phyloP scores from a whole-genome alignment of 2,329 filamentous ascomycete species.

The Colletotrichum chlorophyti region DNA sequence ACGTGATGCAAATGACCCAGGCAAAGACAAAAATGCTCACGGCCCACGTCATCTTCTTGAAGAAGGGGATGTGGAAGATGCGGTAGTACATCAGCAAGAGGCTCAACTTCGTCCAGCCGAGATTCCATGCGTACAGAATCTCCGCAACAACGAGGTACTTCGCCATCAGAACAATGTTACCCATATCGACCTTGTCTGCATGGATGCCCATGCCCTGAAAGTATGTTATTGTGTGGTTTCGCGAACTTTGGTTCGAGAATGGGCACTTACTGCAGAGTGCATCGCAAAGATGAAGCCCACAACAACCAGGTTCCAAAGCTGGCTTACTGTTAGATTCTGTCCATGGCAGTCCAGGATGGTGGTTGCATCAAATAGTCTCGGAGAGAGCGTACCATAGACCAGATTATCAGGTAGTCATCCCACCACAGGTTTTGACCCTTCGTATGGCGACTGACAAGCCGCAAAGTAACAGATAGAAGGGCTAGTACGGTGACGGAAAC shows the following conservation, averaged over 20 bases:
- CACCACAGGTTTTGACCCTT: slow-evolving; percentile 54
- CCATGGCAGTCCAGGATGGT: no score
- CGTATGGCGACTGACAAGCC: slow-evolving; percentile 48
- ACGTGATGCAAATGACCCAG: slow-evolving; percentile 56
- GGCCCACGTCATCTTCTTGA: slow-evolving; percentile 48
- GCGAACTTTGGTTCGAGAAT: no score
- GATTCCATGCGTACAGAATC: slow-evolving; percentile 54
- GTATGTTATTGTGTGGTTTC: no score
- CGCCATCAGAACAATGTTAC: slow-evolving; percentile 49
- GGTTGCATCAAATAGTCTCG: no score
- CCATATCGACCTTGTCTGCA: slow-evolving; percentile 43
- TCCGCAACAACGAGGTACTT: slow-evolving; percentile 56
- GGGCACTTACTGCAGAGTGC: slow-evolving; percentile 36
- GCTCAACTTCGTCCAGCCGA: slow-evolving; percentile 57
- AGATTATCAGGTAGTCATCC: slow-evolving; percentile 58
- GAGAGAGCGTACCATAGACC: slow-evolving; percentile 50
- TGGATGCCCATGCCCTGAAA: slow-evolving; percentile 53
- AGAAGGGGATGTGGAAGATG: slow-evolving; percentile 53
- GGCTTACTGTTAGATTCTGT: not conserved
- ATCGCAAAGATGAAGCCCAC: slow-evolving; percentile 57
- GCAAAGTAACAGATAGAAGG: slow-evolving; percentile 44
- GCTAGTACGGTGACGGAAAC: slow-evolving; percentile 49
- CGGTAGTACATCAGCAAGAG: slow-evolving; percentile 60
- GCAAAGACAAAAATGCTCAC: slow-evolving; percentile 50
- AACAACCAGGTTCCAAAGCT: slow-evolving; percentile 50